These are phyloP conservation scores for Venturia carpophila DNA, from an alignment of 2,329 filamentous ascomycete species.

Conservation along the genomic window DNA sequence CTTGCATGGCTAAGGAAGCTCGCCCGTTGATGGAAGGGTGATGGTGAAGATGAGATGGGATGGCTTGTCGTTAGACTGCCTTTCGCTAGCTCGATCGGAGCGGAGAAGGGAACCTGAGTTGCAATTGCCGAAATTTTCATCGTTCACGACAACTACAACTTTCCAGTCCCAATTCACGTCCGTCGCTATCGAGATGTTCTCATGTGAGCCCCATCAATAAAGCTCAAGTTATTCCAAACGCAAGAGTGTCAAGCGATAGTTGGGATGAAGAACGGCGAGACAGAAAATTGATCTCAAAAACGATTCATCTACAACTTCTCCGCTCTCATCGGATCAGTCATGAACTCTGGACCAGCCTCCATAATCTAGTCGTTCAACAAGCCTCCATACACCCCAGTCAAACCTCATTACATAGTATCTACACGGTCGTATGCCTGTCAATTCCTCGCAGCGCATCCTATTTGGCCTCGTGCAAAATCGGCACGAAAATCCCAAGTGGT, in stretches of 20 bases:
- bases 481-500: background rate
- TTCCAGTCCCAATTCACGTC: no score
- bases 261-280: no score
- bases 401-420: background rate
- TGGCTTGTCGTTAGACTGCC: background rate
- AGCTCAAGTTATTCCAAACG: no score
- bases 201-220: no score
- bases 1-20: background rate
- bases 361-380: background rate
- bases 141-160: background rate
- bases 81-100: background rate
- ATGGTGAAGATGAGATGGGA: background rate
- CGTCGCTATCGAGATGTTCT: background rate
- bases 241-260: no score
- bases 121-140: background rate
- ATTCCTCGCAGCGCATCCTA: background rate
- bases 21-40: background rate
- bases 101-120: background rate
- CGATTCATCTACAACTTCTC: background rate
- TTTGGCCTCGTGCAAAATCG: background rate
- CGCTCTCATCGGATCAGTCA: background rate
- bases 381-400: background rate
- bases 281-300: background rate
- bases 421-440: background rate
- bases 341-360: conserved; percentile 5